A percentile compares a stretch with the other conserved stretches of the same genome.
Conservation (phyloP, 179 eudicot genomes). For the Beta macrorhiza region DNA sequence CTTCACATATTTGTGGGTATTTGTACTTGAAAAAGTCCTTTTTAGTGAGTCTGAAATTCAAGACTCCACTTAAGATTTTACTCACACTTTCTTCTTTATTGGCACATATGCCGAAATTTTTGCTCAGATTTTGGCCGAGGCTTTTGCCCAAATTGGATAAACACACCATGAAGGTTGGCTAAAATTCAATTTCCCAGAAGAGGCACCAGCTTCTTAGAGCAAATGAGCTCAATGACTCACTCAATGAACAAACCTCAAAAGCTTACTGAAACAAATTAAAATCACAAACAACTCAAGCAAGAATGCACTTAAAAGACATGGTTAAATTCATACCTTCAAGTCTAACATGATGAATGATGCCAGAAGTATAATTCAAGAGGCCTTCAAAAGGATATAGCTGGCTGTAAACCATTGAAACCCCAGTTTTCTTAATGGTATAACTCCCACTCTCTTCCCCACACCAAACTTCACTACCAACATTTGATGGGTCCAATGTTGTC, state of each 20-base stretch:
- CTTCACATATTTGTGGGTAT: no score
- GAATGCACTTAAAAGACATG: neutral
- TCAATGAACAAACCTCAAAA: neutral
- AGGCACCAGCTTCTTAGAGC: neutral
- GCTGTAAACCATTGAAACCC: slow-evolving; percentile 62
- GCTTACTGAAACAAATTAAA: neutral
- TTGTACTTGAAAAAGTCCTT: no score
- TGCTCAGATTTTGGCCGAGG: no score
- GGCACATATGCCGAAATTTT: no score
- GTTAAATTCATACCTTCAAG: slow-evolving; percentile 54
- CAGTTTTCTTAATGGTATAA: slow-evolving; percentile 47
- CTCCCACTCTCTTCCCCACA: slow-evolving; percentile 69
- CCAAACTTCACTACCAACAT: slow-evolving; percentile 86
- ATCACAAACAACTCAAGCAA: slow-evolving; percentile 1
- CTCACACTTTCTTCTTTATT: no score
- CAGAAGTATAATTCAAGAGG: slow-evolving; percentile 78
- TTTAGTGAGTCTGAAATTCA: no score
- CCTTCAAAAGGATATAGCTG: slow-evolving; percentile 83
- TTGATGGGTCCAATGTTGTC: slow-evolving; percentile 64
- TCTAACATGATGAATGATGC: slow-evolving; percentile 84
- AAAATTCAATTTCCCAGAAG: neutral
- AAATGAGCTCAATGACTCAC: neutral
- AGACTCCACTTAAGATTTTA: no score
- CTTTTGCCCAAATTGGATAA: no score
- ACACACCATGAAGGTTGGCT: no score